A percentile compares a stretch with the other conserved stretches of the same genome.
Evolutionary conservation across 305 asterid genomes (phyloP).

Genomic region (Striga hermonthica): DNA sequence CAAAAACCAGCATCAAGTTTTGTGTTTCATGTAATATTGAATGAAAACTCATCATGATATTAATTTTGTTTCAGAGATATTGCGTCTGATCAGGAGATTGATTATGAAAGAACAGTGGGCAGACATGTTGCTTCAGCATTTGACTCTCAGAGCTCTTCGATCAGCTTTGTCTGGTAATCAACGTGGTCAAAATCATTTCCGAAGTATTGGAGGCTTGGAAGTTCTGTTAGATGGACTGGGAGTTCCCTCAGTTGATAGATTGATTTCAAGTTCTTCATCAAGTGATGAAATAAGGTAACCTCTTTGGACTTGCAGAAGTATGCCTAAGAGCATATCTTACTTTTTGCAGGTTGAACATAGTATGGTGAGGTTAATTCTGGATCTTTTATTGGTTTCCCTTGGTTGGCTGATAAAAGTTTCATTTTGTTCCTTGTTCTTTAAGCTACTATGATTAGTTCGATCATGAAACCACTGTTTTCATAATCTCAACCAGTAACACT

Average conservation of each 20-base stretch:
- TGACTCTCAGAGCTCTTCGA: constrained; percentile 82
- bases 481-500: constrained; percentile 21
- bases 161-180: constrained; percentile 80
- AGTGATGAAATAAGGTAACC: constrained; percentile 50
- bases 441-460: background rate
- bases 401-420: constrained; percentile 12
- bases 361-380: constrained; percentile 19
- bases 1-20: background rate
- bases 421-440: constrained; percentile 15
- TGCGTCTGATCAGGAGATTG: constrained; percentile 91
- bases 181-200: constrained; percentile 98
- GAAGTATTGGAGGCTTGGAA: constrained; percentile 98
- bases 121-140: constrained; percentile 70
- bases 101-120: constrained; percentile 87
- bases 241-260: constrained; percentile 58
- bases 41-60: constrained; percentile 29
- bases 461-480: background rate
- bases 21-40: constrained; percentile 26
- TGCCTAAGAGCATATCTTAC: constrained; percentile 19
- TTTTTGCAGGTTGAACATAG: constrained; percentile 24
- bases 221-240: constrained; percentile 96
- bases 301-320: constrained; percentile 31
- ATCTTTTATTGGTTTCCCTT: constrained; percentile 14
- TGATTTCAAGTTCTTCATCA: constrained; percentile 48
- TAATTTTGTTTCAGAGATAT: constrained; percentile 55